Evolutionary conservation across 2,329 filamentous ascomycete genomes (phyloP).

Genomic region (Triangularia setosa): DNA sequence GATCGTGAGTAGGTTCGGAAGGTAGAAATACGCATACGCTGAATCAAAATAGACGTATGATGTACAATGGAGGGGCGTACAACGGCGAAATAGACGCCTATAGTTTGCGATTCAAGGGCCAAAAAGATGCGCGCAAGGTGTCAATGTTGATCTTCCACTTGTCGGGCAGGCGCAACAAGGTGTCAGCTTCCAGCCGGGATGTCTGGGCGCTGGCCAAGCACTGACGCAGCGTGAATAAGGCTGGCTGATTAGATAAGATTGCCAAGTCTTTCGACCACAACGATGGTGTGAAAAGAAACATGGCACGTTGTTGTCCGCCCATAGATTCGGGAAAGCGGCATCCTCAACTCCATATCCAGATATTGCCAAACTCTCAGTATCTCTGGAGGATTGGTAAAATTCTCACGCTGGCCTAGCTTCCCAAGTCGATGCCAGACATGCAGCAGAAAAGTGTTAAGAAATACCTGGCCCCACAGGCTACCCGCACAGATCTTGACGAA

Average conservation of each 20-base stretch:
- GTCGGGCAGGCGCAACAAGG: neutral
- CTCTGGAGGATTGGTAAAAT: no score
- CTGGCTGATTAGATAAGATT: neutral
- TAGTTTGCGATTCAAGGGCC: neutral
- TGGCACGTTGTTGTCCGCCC: no score
- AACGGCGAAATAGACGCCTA: neutral
- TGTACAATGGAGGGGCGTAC: neutral
- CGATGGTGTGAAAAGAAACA: no score
- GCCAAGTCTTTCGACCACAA: neutral
- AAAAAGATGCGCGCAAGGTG: neutral
- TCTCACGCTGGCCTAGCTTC: neutral
- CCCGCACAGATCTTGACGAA: neutral
- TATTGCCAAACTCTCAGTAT: no score
- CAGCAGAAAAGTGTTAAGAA: neutral
- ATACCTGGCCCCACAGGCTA: neutral
- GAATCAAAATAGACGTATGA: neutral
- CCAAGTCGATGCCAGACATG: neutral
- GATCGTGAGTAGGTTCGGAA: neutral
- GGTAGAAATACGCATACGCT: no score
- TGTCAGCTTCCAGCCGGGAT: neutral
- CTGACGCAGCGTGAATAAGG: neutral
- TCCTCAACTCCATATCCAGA: no score
- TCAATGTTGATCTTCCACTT: neutral
- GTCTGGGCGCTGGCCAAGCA: neutral
- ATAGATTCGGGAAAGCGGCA: no score